phyloP scores from a whole-genome alignment of 2,329 filamentous ascomycete genomes.

The Diaporthe ilicicola region DNA sequence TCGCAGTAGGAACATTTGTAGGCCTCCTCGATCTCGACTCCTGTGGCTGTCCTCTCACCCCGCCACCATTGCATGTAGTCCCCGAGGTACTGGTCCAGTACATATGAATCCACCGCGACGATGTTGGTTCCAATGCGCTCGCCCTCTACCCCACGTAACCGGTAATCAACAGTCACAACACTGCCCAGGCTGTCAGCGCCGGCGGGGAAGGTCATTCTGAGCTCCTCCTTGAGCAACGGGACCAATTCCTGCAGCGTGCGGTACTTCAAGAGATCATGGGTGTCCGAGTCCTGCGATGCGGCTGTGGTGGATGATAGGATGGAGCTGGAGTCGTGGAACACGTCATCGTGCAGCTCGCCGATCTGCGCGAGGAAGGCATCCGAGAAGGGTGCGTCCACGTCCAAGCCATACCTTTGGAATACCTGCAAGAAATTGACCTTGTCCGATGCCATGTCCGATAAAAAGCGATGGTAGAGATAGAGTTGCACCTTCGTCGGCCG shows the following conservation, averaged over 20 bases:
- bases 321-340: slow-evolving; percentile 61
- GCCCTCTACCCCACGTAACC: slow-evolving; percentile 57
- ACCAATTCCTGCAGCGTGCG: slow-evolving; percentile 57
- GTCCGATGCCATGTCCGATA: slow-evolving; percentile 78
- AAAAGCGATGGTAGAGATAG: slow-evolving; percentile 86
- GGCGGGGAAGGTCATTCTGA: slow-evolving; percentile 61
- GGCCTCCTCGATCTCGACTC: slow-evolving; percentile 83
- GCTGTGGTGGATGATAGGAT: slow-evolving; percentile 46
- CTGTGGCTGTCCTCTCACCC: slow-evolving; percentile 74
- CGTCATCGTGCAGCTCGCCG: slow-evolving; percentile 71
- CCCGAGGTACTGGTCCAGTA: slow-evolving; percentile 71
- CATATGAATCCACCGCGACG: slow-evolving; percentile 71
- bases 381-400: slow-evolving; percentile 73
- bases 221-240: slow-evolving; percentile 54
- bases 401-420: slow-evolving; percentile 75
- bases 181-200: slow-evolving; percentile 57
- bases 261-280: slow-evolving; percentile 54
- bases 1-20: slow-evolving; percentile 90
- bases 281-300: slow-evolving; percentile 4
- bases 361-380: slow-evolving; percentile 82
- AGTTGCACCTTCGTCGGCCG: slow-evolving; percentile 86
- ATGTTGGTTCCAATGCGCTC: slow-evolving; percentile 63
- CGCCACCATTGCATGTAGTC: slow-evolving; percentile 88
- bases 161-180: slow-evolving; percentile 63
- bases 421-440: slow-evolving; percentile 74